Percentiles rank a stretch among this genome's conserved stretches.
phyloP scores from a whole-genome alignment of 2,329 filamentous ascomycete species.

The Ophiostoma novo-ulmi region DNA sequence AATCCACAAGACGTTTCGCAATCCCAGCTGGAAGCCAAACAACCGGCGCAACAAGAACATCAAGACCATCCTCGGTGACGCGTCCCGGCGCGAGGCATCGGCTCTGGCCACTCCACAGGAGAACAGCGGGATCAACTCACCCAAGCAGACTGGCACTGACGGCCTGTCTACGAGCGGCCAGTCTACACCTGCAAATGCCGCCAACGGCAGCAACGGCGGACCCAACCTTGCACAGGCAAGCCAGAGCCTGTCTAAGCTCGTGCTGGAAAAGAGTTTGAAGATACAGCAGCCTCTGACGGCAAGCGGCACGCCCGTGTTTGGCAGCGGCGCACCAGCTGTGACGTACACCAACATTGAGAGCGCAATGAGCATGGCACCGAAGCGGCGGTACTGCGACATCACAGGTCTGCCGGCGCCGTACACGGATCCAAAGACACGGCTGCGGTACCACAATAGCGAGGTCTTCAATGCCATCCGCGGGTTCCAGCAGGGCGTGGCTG shows the following conservation, averaged over 20 bases:
- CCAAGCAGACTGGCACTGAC: slow-evolving; percentile 41
- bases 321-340: slow-evolving; percentile 38
- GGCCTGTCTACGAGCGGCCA: slow-evolving; percentile 49
- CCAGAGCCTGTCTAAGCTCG: slow-evolving; percentile 77
- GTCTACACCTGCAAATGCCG: slow-evolving; percentile 52
- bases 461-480: slow-evolving; percentile 78
- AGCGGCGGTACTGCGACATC: slow-evolving; percentile 91
- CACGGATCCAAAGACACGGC: slow-evolving; percentile 86
- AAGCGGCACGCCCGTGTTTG: slow-evolving; percentile 12
- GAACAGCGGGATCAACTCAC: slow-evolving; percentile 69
- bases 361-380: slow-evolving; percentile 77
- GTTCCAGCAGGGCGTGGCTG: slow-evolving; percentile 74
- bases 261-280: slow-evolving; percentile 73
- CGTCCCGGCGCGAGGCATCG: slow-evolving; percentile 82
- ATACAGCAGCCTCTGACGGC: slow-evolving; percentile 26
- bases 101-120: slow-evolving; percentile 72
- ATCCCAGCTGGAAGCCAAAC: slow-evolving; percentile 82
- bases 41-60: slow-evolving; percentile 98
- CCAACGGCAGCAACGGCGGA: slow-evolving; percentile 43
- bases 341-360: slow-evolving; percentile 95
- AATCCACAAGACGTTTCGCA: slow-evolving; percentile 84
- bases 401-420: slow-evolving; percentile 90
- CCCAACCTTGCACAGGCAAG: slow-evolving; percentile 85
- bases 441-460: slow-evolving; percentile 91
- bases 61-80: slow-evolving; percentile 91